phyloP scores from a whole-genome alignment of 768 basidiomycete species.

The Naganishia vishniacii region DNA sequence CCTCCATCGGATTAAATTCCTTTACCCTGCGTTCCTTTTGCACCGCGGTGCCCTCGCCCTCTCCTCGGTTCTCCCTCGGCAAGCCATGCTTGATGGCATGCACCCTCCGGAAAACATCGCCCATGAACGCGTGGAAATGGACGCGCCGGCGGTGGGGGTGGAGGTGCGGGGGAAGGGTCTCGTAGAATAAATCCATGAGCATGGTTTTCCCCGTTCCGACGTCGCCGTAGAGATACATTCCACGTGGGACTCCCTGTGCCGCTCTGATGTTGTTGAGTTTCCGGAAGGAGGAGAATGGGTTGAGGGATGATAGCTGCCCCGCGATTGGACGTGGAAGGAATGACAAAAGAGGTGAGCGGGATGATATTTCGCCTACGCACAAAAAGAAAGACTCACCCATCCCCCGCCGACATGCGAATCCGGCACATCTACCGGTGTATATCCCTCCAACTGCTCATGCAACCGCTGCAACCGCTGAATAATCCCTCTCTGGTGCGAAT shows the following conservation, averaged over 20 bases:
- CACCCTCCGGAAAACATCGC: conserved; percentile 90
- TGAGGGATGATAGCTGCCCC: conserved; percentile 24
- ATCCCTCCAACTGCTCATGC: conserved; percentile 64
- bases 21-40: too few relatives aligned
- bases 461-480: conserved; percentile 74
- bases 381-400: conserved; percentile 31
- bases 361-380: conserved; percentile 16
- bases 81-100: conserved; percentile 65
- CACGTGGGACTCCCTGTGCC: conserved; percentile 64
- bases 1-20: conserved; percentile 19
- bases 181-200: conserved; percentile 98
- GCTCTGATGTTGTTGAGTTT: conserved; percentile 40
- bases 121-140: conserved; percentile 99
- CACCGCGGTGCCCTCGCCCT: too few relatives aligned
- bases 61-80: conserved; percentile 5
- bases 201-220: conserved; percentile 93
- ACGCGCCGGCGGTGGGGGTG: conserved; percentile 56
- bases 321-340: too few relatives aligned
- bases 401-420: conserved; percentile 40
- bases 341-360: too few relatives aligned
- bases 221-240: conserved; percentile 90
- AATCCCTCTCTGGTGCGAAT: conserved; percentile 78
- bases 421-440: conserved; percentile 65
- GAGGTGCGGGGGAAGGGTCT: conserved; percentile 56
- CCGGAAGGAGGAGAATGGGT: neutral